These are phyloP conservation scores for Stagonosporopsis cucurbitacearum DNA, from an alignment of 2,329 filamentous ascomycete species.

Conservation along the genomic window DNA sequence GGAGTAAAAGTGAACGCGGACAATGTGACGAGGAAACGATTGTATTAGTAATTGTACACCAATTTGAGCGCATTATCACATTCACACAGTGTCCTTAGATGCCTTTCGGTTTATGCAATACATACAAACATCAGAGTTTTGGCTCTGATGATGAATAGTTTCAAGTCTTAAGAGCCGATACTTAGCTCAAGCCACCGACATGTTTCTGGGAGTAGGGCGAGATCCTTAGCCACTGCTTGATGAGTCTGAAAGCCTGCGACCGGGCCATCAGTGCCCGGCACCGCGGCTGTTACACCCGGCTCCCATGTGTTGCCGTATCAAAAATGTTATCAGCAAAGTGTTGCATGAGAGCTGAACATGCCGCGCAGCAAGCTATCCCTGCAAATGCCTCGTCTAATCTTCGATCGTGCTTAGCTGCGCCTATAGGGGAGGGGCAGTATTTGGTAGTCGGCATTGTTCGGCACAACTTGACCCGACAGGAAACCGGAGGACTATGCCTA, in stretches of 20 bases:
- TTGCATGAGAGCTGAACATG: background rate
- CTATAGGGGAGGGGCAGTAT: background rate
- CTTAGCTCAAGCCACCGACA: too few relatives aligned
- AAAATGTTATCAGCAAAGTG: background rate
- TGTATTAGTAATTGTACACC: conserved; percentile 16
- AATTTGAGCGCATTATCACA: background rate
- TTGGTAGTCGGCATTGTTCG: background rate
- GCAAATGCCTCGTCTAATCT: background rate
- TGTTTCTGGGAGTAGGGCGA: too few relatives aligned
- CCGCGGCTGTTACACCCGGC: background rate
- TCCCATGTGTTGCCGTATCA: background rate
- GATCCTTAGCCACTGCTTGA: background rate
- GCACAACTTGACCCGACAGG: conserved; percentile 16
- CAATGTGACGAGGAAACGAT: background rate
- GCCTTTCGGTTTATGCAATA: background rate
- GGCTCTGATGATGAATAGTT: too few relatives aligned
- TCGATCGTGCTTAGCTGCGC: background rate
- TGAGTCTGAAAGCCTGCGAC: background rate
- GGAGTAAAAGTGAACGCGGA: background rate
- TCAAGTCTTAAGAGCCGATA: too few relatives aligned
- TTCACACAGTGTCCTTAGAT: background rate
- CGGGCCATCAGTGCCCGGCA: background rate
- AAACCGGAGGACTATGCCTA: conserved; percentile 17
- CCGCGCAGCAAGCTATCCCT: background rate
- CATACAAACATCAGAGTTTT: background rate